Evolutionary conservation across 2,329 filamentous ascomycete species (phyloP).

Genomic region (Chaetomiaceae sp.): DNA sequence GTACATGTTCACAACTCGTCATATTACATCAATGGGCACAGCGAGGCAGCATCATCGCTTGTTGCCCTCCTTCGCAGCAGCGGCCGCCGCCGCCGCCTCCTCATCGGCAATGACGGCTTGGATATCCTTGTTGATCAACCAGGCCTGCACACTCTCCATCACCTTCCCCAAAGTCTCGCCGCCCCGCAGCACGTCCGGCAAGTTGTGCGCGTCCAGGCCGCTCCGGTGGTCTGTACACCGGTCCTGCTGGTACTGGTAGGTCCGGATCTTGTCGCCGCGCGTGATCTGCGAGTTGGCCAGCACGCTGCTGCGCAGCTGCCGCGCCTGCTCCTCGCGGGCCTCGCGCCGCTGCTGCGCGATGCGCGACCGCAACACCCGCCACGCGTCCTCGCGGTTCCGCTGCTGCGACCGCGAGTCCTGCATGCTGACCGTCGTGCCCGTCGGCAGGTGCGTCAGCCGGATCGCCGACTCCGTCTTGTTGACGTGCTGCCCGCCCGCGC

Average conservation of each 20-base stretch:
- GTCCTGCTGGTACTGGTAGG: slow-evolving; percentile 73
- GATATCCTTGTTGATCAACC: slow-evolving; percentile 71
- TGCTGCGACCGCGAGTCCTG: slow-evolving; percentile 90
- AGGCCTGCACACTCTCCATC: slow-evolving; percentile 70
- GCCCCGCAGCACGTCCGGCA: slow-evolving; percentile 74
- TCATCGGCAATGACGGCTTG: slow-evolving; percentile 61
- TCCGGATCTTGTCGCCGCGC: slow-evolving; percentile 86
- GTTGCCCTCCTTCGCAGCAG: slow-evolving; percentile 14
- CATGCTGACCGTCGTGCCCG: slow-evolving; percentile 80
- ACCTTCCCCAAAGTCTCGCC: slow-evolving; percentile 64
- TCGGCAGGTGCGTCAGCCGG: slow-evolving; percentile 83
- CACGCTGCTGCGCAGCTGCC: slow-evolving; percentile 67
- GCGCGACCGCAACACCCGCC: slow-evolving; percentile 75
- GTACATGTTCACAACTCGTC: not conserved
- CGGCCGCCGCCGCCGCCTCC: slow-evolving; percentile 37
- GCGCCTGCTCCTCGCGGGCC: slow-evolving; percentile 73
- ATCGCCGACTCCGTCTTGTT: slow-evolving; percentile 98
- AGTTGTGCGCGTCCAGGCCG: slow-evolving; percentile 69
- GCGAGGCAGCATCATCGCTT: slow-evolving; percentile 1
- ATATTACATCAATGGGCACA: slow-evolving; percentile 2
- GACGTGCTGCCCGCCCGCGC: slow-evolving; percentile 94
- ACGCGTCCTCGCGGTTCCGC: slow-evolving; percentile 80
- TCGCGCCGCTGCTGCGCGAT: slow-evolving; percentile 76
- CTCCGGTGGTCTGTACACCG: slow-evolving; percentile 85
- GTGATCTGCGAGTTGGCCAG: slow-evolving; percentile 77